A percentile compares a stretch with the other conserved stretches of the same genome.
These are phyloP conservation scores for Pythium grandisporangium DNA, from an alignment of 352 stramenopile genomes.

Conservation along the genomic window DNA sequence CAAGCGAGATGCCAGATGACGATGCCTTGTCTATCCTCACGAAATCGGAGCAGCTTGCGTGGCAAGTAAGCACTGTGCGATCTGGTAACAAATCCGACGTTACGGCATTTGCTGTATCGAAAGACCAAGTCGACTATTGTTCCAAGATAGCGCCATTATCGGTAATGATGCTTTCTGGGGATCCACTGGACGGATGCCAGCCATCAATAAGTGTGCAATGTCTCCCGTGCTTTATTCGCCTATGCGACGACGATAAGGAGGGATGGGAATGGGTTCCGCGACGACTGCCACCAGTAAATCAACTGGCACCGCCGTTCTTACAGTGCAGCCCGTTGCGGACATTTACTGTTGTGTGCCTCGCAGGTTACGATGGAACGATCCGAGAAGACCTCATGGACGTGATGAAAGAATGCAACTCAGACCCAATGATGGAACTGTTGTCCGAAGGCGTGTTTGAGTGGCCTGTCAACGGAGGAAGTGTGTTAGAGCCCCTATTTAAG, in stretches of 20 bases:
- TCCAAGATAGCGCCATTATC: conserved; percentile 45
- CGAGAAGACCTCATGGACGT: no score
- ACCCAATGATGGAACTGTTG: no score
- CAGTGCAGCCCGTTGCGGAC: conserved; percentile 42
- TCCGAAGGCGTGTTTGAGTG: no score
- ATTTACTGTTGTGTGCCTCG: conserved; percentile 29
- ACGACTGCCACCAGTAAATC: conserved; percentile 16
- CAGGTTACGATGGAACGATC: conserved; percentile 21
- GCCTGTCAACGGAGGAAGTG: conserved; percentile 55
- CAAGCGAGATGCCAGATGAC: conserved; percentile 19
- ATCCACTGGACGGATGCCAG: conserved; percentile 61
- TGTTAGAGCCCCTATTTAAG: conserved; percentile 44
- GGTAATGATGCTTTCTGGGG: conserved; percentile 52
- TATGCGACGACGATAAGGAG: conserved; percentile 48
- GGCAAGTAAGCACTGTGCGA: conserved; percentile 26
- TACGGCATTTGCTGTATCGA: conserved; percentile 25
- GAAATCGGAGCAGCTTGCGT: conserved; percentile 52
- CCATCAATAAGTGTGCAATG: conserved; percentile 47
- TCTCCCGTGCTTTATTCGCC: conserved; percentile 50
- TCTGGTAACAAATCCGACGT: conserved; percentile 46
- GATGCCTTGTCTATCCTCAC: conserved; percentile 41
- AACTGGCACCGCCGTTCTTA: conserved; percentile 30
- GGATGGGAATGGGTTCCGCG: conserved; percentile 59
- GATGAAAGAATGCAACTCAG: no score
- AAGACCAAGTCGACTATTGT: conserved; percentile 48